Base-by-base conservation (phyloP, 371 early-diverging fungal species). In the Furculomyces boomerangus region DNA sequence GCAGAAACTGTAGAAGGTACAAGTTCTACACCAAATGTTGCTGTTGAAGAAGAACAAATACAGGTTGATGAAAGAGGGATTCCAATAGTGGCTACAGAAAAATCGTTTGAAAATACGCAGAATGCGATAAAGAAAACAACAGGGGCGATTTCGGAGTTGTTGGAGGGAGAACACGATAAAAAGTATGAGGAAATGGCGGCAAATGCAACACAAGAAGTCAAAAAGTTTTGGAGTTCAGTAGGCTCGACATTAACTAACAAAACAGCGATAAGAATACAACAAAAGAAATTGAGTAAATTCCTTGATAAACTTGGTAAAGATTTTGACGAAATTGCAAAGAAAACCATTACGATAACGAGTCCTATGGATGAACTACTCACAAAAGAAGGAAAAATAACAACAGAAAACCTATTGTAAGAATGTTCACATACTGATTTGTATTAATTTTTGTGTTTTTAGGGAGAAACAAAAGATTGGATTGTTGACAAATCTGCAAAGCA, bases 261-360 rank as follows among this genome's bases (percentile, higher is more conserved):
- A 51, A 32, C 8, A 2, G 18, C 26, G 3, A 25, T 51, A 13
- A 32, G 31, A 32, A 18, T 25, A 14, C 30, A 39, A n/a, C 27
- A 35, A 22, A 3, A 35, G 2, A 39, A 39, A 22, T 7, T 51
- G 2, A 13, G 30, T 8, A 20, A 5, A 35, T 32, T 31, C 2
- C 30, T 51, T 10, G 20, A 51, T 3, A 51, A 51, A 26, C 27
- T 51, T 18, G 52, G 52, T 3, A 8, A 3, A 13, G 52, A 67
- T 37, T 45, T 67, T 16, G 35, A 65, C 0, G 68, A 66, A 52
- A 59, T 67, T 55, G 67, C 67, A 1, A 65, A 67, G 44, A 61
- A 60, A 0, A 67, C 66, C 24, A 57, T 51, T 13, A 25, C 20
- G 5, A 51, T 51, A 10, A 32, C 32, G 2, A 14, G 35, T 16